These are phyloP conservation scores for Abortiporus biennis DNA, from an alignment of 1,284 basidiomycete species.

Conservation along the genomic window DNA sequence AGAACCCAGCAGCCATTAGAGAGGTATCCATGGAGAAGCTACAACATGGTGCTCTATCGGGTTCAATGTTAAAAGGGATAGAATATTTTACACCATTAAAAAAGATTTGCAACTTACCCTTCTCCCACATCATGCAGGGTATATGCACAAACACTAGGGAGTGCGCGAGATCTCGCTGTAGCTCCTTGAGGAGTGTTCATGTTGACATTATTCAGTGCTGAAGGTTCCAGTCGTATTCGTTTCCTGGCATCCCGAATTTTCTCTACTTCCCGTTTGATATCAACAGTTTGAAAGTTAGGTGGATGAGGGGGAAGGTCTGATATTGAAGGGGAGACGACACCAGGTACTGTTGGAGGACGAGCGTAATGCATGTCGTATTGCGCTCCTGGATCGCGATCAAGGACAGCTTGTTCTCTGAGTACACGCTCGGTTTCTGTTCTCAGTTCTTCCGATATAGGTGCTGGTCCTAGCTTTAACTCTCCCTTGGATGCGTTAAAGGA, in stretches of 20 bases:
- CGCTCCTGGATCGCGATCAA: constrained; percentile 58
- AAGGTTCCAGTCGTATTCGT: constrained; percentile 82
- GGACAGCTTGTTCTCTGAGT: constrained; percentile 64
- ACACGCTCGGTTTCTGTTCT: constrained; percentile 73
- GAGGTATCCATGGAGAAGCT: constrained; percentile 91
- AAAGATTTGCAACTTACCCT: constrained; percentile 50
- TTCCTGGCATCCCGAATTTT: constrained; percentile 86
- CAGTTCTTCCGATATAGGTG: constrained; percentile 74
- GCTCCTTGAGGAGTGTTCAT: constrained; percentile 51
- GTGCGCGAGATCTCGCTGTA: constrained; percentile 48
- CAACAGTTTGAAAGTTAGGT: constrained; percentile 77
- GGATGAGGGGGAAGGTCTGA: constrained; percentile 78
- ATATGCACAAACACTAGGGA: constrained; percentile 91
- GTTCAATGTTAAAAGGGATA: no score
- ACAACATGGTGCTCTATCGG: constrained; percentile 72
- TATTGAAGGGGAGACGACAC: constrained; percentile 58
- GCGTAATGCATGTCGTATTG: constrained; percentile 58
- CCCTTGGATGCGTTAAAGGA: constrained; percentile 72
- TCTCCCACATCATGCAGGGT: constrained; percentile 89
- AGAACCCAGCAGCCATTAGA: constrained; percentile 94
- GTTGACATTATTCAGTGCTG: constrained; percentile 49
- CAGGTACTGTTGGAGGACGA: constrained; percentile 41
- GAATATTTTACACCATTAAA: neutral
- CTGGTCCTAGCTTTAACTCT: constrained; percentile 78
- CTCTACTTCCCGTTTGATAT: constrained; percentile 90